These are phyloP conservation scores for Effrenium voratum DNA, from an alignment of 73 alveolate species.

Conservation along the genomic window DNA sequence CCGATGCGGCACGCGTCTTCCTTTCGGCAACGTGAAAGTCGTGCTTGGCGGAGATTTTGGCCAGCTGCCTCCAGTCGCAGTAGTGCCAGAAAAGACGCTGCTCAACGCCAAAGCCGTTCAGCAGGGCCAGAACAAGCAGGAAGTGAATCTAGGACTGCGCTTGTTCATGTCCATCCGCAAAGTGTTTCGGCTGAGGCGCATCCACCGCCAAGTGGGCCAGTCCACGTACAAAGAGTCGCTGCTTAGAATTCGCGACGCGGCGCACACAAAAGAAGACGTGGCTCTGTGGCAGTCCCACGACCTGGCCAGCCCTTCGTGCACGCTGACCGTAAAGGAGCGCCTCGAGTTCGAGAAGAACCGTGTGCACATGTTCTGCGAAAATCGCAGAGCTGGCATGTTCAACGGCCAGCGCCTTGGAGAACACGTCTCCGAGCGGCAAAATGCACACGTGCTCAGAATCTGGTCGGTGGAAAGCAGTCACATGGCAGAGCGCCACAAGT, in stretches of 20 bases:
- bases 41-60: too few species aligned
- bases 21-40: neutral
- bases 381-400: neutral
- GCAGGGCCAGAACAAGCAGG: neutral
- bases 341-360: neutral
- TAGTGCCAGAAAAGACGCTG: neutral
- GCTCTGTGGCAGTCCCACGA: neutral
- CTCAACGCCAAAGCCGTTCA: neutral
- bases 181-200: neutral
- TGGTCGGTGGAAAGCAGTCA: neutral
- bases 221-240: neutral
- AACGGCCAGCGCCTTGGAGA: neutral
- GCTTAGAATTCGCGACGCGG: neutral
- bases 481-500: neutral
- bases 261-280: neutral
- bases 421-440: neutral
- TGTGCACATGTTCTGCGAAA: neutral
- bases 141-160: neutral
- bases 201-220: constrained; percentile 1
- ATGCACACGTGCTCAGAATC: neutral
- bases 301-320: neutral
- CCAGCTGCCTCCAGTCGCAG: neutral
- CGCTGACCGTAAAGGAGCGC: neutral
- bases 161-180: neutral
- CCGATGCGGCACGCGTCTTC: neutral